Evolutionary conservation across 352 stramenopile species (phyloP), one percentile per base, ranked within the genome.

Genomic region (Phytophthora pluvialis): DNA sequence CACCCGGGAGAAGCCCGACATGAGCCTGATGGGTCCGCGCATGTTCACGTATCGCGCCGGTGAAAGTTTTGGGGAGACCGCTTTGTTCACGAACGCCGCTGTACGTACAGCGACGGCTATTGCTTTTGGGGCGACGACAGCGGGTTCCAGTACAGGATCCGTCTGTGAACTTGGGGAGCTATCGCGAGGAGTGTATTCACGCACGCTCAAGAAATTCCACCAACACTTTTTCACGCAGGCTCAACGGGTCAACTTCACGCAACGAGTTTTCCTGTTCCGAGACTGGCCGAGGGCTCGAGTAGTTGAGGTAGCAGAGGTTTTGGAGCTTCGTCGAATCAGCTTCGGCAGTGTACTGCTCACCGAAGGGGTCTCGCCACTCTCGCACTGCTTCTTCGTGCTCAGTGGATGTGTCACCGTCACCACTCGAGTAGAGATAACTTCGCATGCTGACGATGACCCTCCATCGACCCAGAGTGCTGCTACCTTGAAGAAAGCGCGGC

Each of bases 1-100:
- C 21, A 43, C 15, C 15, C 61, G 38, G 28, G 61, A 65, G 7
- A 71, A 61, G 9, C 60, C 48, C 13, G 46, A 71, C 21, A 56
- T 73, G 38, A 64, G 48, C 15, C 16, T 68, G 12, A 70, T 83
- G 36, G 77, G 77, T 18, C 73, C 71, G 29, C 63, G 75, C 5
- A 77, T 86, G 6, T 86, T 82, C 58, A 79, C 72, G 40, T 86
- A 86, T 32, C 75, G 72, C 42, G 64, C 68, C 11, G 77, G 77
- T 18, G 77, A 86, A 32, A 64, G 70, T 55, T 80, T 86, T 67
- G 77, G 77, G 3, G 77, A 86, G 52, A 83, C 77, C 0, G 77
- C 77, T 4, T 80, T 89, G 71, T 86, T 89, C 45, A 80, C 72
- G 8, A 72, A 55, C 35, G 80, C 84, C 4, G 72, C 69, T n/a